Percentiles rank a stretch among this genome's conserved stretches.
Evolutionary conservation across 73 alveolate genomes (phyloP).

Genomic region (Tetrahymena elliotti): DNA sequence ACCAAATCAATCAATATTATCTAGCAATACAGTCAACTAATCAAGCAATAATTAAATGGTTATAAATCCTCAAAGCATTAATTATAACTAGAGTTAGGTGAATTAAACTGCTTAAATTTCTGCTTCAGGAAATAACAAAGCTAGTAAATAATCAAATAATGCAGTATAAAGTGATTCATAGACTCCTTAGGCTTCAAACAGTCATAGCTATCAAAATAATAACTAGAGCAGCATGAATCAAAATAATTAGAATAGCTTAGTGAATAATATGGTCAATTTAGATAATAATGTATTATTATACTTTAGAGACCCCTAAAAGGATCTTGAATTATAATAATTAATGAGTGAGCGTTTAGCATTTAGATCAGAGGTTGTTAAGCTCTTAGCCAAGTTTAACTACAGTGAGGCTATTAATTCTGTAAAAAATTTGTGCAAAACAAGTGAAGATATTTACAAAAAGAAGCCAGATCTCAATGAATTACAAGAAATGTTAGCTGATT

Average conservation of each 20-base stretch:
- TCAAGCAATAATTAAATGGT: not conserved
- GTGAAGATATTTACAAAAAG: not conserved
- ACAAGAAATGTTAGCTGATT: not conserved
- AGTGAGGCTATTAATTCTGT: not conserved
- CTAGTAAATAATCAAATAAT: not conserved
- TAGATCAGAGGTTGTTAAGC: not conserved
- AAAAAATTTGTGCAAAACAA: not conserved
- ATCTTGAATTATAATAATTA: not conserved
- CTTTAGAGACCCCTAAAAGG: not conserved
- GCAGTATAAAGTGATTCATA: not conserved
- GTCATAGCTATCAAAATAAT: not conserved
- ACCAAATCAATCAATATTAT: not conserved
- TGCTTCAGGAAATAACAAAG: not conserved
- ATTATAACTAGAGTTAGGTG: no score
- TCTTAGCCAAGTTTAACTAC: not conserved
- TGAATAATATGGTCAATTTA: not conserved
- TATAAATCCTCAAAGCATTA: not conserved
- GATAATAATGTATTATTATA: not conserved
- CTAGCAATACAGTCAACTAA: not conserved
- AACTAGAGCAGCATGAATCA: no score
- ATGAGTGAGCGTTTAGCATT: not conserved
- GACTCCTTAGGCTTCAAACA: not conserved
- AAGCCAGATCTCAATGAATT: not conserved
- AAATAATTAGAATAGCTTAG: not conserved
- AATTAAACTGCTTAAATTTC: not conserved